Base-by-base conservation (phyloP, 1,284 basidiomycete genomes). In the Baeospora myosura region DNA sequence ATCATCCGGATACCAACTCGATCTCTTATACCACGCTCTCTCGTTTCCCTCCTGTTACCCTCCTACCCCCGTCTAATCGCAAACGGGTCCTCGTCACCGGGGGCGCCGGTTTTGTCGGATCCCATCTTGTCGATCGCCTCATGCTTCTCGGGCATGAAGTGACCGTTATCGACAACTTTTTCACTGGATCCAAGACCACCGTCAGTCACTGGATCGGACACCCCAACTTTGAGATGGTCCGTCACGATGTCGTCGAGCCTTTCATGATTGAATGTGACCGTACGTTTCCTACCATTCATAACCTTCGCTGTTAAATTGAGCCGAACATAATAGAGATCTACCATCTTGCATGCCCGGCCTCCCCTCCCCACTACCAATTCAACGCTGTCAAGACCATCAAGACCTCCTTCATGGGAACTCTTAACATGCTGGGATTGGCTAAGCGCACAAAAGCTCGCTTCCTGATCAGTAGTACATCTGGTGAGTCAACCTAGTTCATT, bases 111-210 rank as follows among this genome's bases (percentile, higher is more conserved):
- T 98, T 98, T 61, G 94, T 98, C 45, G 95, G 95, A 22, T 95
- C 91, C 32, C 95, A 98, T 68, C 81, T 98, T 44, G 89, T 94
- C 41, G 95, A 98, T 68, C 82, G 95, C 41, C 78, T 98, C 47
- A 95, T 98, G 91, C 78, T 97, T 50, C 80, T 97, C 50, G 95
- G 95, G 16, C 95, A 98, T 63, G 94, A 98, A 62, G 93, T 98
- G 51, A 93, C 91, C 41, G 95, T 98, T 44, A 67, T 98, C 42
- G 95, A 98, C 71, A 97, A 97, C 69, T 98, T 98, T 63, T 98
- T 98, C 70, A 97, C 94, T 17, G 95, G 95, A 16, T 89, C 88
- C 41, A 94, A 94, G 64, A 93, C 89, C 24, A 94, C 92, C 39
- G 81, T 97, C 51, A 87, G 83, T 48, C 90, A 94, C 61, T 93